Percentiles rank a stretch among this genome's conserved stretches.
Evolutionary conservation across 352 stramenopile genomes (phyloP).

Genomic region (Globisporangium splendens): DNA sequence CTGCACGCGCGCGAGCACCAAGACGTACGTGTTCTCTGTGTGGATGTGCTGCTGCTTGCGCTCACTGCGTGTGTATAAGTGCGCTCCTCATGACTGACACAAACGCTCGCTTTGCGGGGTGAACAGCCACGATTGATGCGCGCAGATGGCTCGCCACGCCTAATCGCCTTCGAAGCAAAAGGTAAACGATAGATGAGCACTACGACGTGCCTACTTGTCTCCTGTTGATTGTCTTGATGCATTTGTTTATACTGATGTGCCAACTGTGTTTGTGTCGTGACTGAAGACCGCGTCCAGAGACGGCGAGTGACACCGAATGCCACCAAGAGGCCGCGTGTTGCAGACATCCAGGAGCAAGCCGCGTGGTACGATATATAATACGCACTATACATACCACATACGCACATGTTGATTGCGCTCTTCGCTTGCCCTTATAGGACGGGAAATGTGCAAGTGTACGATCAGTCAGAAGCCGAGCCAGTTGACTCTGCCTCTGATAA

Average conservation of each 20-base stretch:
- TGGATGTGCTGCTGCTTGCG: neutral
- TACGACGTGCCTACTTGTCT: neutral
- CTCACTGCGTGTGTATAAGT: neutral
- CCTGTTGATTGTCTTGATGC: neutral
- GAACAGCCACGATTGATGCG: constrained; percentile 22
- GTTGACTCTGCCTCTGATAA: constrained; percentile 7
- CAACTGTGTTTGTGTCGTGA: neutral
- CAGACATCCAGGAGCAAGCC: constrained; percentile 22
- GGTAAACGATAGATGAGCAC: constrained; percentile 12
- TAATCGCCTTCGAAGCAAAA: constrained; percentile 80
- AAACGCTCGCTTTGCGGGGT: neutral
- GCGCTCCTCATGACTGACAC: neutral
- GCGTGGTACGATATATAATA: constrained; percentile 33
- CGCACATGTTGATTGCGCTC: neutral
- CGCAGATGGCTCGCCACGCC: constrained; percentile 32
- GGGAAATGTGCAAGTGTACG: constrained; percentile 60
- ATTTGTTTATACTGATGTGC: neutral
- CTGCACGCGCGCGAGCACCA: constrained; percentile 39
- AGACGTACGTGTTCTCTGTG: constrained; percentile 22
- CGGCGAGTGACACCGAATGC: constrained; percentile 18
- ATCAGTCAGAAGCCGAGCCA: constrained; percentile 29
- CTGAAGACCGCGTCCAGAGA: constrained; percentile 36
- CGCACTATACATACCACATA: neutral
- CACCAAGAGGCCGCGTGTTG: constrained; percentile 17
- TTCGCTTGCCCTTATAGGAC: constrained; percentile 25